These are phyloP conservation scores for Fusarium sp. DNA, from an alignment of 2,329 filamentous ascomycete genomes.

Conservation along the genomic window DNA sequence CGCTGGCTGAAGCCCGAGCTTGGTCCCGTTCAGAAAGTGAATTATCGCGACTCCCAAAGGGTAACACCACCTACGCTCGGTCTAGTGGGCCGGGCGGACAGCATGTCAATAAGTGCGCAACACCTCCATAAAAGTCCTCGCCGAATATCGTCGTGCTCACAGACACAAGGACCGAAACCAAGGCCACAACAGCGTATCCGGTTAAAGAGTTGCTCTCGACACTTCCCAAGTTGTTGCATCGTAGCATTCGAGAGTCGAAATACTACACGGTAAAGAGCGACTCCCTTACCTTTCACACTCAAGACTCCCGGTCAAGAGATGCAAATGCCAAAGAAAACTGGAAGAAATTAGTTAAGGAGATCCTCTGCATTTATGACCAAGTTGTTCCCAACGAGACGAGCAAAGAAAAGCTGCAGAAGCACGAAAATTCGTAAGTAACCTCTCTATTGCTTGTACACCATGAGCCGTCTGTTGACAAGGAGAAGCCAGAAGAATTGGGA, in stretches of 20 bases:
- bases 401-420: conserved; percentile 60
- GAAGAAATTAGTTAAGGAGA: conserved; percentile 60
- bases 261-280: conserved; percentile 66
- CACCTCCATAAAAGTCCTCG: conserved; percentile 40
- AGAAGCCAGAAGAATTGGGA: conserved; percentile 61
- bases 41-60: conserved; percentile 58
- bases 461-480: conserved; percentile 9
- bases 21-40: conserved; percentile 56
- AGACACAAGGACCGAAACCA: conserved; percentile 66
- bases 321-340: conserved; percentile 67
- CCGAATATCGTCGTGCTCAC: conserved; percentile 58
- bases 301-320: conserved; percentile 63
- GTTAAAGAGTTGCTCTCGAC: conserved; percentile 58
- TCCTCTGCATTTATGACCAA: conserved; percentile 60
- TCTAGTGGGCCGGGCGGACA: conserved; percentile 72
- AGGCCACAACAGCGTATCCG: conserved; percentile 66
- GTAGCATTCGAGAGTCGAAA: conserved; percentile 60
- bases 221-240: conserved; percentile 62
- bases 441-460: background rate
- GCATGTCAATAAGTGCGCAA: conserved; percentile 70
- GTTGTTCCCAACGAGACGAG: conserved; percentile 61
- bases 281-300: conserved; percentile 66
- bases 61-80: conserved; percentile 65
- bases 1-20: conserved; percentile 62
- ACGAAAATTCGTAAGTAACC: conserved; percentile 57